Evolutionary conservation across 257 asterid genomes (phyloP), one percentile per base, ranked within the genome.

Genomic region (Ophiorrhiza pumila): DNA sequence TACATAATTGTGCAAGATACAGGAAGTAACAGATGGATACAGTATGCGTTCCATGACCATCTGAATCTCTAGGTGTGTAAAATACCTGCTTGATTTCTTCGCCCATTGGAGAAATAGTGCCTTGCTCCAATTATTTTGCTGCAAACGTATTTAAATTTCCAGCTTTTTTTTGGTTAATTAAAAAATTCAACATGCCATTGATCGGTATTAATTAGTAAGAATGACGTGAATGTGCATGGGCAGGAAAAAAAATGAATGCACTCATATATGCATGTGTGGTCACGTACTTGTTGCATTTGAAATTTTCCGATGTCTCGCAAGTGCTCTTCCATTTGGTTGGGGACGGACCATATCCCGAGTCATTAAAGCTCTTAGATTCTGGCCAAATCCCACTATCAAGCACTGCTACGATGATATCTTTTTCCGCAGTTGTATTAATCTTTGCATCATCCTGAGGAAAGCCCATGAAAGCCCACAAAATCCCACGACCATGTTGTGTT

Each of bases 401-500:
- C 87, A 86, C 69, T 65, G 72, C 88, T 4, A 86, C 57, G 9
- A 84, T 75, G 25, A 80, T 35, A 23, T 86, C 86, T 7, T 86
- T 88, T 77, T 88, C 91, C 0, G 67, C 74, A 13, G 47, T 49
- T 0, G 82, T 46, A 76, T 83, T 76, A 25, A 71, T 64, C n/a
- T n/a, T n/a, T n/a, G n/a, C n/a, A 5, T 72, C 80, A 53, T 60
- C 52, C 31, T 55, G 17, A 11, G 93, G n/a, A n/a, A n/a, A n/a
- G n/a, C n/a, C n/a, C n/a, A n/a, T n/a, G 86, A 25, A 87, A 85
- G 20, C 90, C 90, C 76, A 84, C 50, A 78, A 87, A 87, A 68
- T 85, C 90, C 93, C 93, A 87, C 37, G 90, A 87, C 67, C 89
- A 74, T 20, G 90, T 85, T 0, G 93, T 87, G 20, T 82, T 89